Evolutionary conservation across 331 rosid species (phyloP).

Genomic region (Malus hybrid): DNA sequence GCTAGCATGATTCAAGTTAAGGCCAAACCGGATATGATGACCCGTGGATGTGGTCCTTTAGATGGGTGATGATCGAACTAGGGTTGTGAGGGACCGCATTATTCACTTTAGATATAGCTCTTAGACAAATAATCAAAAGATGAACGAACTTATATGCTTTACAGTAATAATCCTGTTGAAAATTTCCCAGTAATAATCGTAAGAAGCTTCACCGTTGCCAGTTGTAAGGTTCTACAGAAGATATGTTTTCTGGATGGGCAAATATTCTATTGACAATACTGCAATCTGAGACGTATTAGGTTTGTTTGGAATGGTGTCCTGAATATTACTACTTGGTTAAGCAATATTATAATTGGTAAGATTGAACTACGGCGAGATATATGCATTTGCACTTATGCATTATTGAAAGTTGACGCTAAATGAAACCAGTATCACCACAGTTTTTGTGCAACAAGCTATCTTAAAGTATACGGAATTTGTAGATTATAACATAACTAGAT

Average conservation of each 20-base stretch:
- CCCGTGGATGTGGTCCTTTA: neutral
- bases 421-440: neutral
- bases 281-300: neutral
- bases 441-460: neutral
- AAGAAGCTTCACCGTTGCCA: neutral
- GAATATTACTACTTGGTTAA: neutral
- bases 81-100: neutral
- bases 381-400: neutral
- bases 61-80: neutral
- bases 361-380: neutral
- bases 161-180: neutral
- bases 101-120: neutral
- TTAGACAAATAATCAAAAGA: neutral
- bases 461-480: neutral
- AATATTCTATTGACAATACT: neutral
- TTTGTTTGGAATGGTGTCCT: neutral
- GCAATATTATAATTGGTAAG: neutral
- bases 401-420: neutral
- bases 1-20: neutral
- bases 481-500: neutral
- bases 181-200: neutral
- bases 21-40: neutral
- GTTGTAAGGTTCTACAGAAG: neutral
- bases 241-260: neutral
- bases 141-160: slow-evolving; percentile 2